These are phyloP conservation scores for Lippia alba DNA, from an alignment of 305 asterid species.

Conservation along the genomic window DNA sequence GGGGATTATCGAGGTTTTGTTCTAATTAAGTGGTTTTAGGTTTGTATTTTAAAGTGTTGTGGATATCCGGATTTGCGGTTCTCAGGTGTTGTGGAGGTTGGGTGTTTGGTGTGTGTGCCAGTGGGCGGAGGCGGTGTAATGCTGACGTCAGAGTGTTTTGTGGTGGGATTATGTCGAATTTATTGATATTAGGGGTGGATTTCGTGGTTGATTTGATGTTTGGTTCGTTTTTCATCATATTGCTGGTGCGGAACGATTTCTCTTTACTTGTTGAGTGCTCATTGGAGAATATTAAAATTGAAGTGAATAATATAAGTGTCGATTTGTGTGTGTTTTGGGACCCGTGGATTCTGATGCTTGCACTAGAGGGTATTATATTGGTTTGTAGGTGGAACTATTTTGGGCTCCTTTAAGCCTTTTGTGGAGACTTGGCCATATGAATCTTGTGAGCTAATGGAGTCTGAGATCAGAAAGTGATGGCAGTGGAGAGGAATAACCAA, in stretches of 20 bases:
- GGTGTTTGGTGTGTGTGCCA: slow-evolving; percentile 14
- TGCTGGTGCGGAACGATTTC: slow-evolving; percentile 37
- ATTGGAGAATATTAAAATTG: slow-evolving; percentile 40
- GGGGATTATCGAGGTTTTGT: not conserved
- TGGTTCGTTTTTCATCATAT: slow-evolving; percentile 43
- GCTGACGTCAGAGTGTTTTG: slow-evolving; percentile 34
- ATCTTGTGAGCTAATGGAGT: slow-evolving; percentile 42
- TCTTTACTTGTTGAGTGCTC: slow-evolving; percentile 36
- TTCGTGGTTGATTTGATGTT: slow-evolving; percentile 47
- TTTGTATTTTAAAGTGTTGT: not conserved
- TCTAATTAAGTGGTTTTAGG: slow-evolving; percentile 13
- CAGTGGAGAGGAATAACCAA: slow-evolving; percentile 37
- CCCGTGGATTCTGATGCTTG: slow-evolving; percentile 53
- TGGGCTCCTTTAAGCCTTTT: slow-evolving; percentile 42
- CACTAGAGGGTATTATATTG: slow-evolving; percentile 38
- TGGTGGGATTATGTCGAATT: slow-evolving; percentile 33
- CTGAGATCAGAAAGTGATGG: slow-evolving; percentile 31
- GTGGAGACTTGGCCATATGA: slow-evolving; percentile 35
- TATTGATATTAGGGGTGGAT: slow-evolving; percentile 38
- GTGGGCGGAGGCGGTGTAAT: slow-evolving; percentile 23
- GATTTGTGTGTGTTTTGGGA: slow-evolving; percentile 40
- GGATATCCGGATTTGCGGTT: not conserved
- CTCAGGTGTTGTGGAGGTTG: slow-evolving; percentile 15
- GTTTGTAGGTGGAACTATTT: slow-evolving; percentile 43
- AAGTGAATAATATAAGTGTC: slow-evolving; percentile 41